Evolutionary conservation across 805 yeast species (phyloP).

Genomic region (Saccharomycopsis babjevae): DNA sequence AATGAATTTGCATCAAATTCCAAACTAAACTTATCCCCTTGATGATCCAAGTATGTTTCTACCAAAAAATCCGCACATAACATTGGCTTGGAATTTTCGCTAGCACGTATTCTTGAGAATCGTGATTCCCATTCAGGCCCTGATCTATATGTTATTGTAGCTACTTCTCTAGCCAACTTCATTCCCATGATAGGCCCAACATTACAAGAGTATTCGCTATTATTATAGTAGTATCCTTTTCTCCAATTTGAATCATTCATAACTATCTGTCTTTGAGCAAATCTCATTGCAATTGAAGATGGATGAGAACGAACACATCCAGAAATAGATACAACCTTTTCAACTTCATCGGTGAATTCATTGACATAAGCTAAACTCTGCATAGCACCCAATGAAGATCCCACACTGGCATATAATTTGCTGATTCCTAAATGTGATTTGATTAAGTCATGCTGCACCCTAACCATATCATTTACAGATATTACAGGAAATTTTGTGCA

Average conservation of each 20-base stretch:
- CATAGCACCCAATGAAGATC: slow-evolving; percentile 99
- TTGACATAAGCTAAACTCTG: slow-evolving; percentile 81
- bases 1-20: slow-evolving; percentile 89
- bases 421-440: slow-evolving; percentile 49
- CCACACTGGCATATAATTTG: slow-evolving; percentile 69
- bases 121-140: slow-evolving; percentile 97
- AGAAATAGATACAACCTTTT: slow-evolving; percentile 66
- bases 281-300: slow-evolving; percentile 86
- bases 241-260: slow-evolving; percentile 96
- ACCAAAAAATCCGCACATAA: slow-evolving; percentile 88
- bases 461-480: slow-evolving; percentile 80
- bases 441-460: slow-evolving; percentile 73
- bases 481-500: slow-evolving; percentile 84
- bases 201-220: slow-evolving; percentile 22
- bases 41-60: slow-evolving; percentile 89
- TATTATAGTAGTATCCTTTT: slow-evolving; percentile 68
- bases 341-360: slow-evolving; percentile 71
- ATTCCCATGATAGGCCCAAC: slow-evolving; percentile 91
- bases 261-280: slow-evolving; percentile 82
- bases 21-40: slow-evolving; percentile 85
- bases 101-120: slow-evolving; percentile 81
- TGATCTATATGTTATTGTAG: slow-evolving; percentile 86
- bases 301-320: slow-evolving; percentile 96
- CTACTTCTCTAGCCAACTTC: slow-evolving; percentile 89
- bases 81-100: slow-evolving; percentile 70